Evolutionary conservation across 2,329 filamentous ascomycete species (phyloP).

Genomic region (Alternaria hordeiaustralica): DNA sequence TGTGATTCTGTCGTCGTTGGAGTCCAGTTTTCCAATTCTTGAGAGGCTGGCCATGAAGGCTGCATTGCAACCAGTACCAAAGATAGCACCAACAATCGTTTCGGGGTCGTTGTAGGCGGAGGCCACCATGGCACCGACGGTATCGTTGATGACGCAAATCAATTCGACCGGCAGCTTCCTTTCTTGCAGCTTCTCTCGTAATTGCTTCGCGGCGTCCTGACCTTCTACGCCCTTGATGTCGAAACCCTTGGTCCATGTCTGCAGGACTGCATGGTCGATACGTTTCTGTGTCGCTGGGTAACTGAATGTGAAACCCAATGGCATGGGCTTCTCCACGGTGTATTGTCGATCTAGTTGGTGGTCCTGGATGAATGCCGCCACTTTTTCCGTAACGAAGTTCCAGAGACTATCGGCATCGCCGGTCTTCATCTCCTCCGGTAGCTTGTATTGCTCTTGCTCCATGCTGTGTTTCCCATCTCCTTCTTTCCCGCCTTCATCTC

Average conservation of each 20-base stretch:
- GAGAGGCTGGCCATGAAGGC: constrained; percentile 89
- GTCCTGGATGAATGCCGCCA: constrained; percentile 87
- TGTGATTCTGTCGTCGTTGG: constrained; percentile 7
- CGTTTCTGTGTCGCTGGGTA: constrained; percentile 93
- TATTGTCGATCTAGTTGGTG: constrained; percentile 74
- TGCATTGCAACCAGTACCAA: constrained; percentile 91
- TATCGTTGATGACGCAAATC: constrained; percentile 89
- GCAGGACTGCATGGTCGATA: constrained; percentile 89
- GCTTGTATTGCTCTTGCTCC: constrained; percentile 93
- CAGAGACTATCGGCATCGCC: constrained; percentile 85
- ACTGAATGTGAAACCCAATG: constrained; percentile 94
- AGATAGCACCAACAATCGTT: constrained; percentile 91
- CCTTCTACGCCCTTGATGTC: constrained; percentile 93
- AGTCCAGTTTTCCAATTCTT: constrained; percentile 76
- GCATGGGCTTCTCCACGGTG: constrained; percentile 67
- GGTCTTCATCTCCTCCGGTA: constrained; percentile 91
- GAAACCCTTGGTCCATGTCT: constrained; percentile 97
- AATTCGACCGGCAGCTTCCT: constrained; percentile 83
- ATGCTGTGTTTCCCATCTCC: constrained; percentile 71
- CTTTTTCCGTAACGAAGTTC: constrained; percentile 92
- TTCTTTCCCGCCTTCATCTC: constrained; percentile 74
- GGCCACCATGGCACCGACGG: constrained; percentile 88
- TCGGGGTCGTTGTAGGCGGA: constrained; percentile 85
- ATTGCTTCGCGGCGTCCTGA: constrained; percentile 85
- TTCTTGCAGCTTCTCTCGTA: constrained; percentile 77